These are phyloP conservation scores for Fusarium secorum DNA, from an alignment of 2,329 filamentous ascomycete species.

Conservation along the genomic window DNA sequence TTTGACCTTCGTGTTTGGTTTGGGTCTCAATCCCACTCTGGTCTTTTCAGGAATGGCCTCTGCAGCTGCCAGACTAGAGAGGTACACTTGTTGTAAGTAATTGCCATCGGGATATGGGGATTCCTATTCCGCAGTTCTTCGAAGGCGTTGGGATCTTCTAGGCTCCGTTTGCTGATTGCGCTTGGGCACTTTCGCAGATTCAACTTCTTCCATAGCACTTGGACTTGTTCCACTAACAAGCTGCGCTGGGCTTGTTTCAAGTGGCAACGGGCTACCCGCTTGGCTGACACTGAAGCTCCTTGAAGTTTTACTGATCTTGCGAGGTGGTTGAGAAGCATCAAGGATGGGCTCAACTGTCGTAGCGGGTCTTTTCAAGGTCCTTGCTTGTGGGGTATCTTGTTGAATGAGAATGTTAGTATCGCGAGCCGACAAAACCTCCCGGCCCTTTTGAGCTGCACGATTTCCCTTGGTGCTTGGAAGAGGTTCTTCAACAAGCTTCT, in stretches of 20 bases:
- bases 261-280: slow-evolving; percentile 40
- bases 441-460: not conserved
- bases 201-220: not conserved
- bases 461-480: not conserved
- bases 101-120: slow-evolving; percentile 1
- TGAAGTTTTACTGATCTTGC: slow-evolving; percentile 21
- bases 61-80: not conserved
- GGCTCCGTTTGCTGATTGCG: not conserved
- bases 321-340: not conserved
- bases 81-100: slow-evolving; percentile 6
- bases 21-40: not conserved
- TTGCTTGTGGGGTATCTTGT: not conserved
- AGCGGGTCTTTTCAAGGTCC: not conserved
- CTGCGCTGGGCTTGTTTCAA: not conserved
- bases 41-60: not conserved
- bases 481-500: not conserved
- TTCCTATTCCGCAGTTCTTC: slow-evolving; percentile 14
- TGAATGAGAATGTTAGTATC: slow-evolving; percentile 19
- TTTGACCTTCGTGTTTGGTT: not conserved
- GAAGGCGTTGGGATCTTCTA: slow-evolving; percentile 13
- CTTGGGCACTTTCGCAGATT: not conserved
- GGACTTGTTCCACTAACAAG: not conserved
- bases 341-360: not conserved
- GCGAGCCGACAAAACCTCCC: slow-evolving; percentile 7
- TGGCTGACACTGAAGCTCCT: slow-evolving; percentile 42